phyloP scores from a whole-genome alignment of 805 yeast species.

The Wickerhamiella alocasiicola region DNA sequence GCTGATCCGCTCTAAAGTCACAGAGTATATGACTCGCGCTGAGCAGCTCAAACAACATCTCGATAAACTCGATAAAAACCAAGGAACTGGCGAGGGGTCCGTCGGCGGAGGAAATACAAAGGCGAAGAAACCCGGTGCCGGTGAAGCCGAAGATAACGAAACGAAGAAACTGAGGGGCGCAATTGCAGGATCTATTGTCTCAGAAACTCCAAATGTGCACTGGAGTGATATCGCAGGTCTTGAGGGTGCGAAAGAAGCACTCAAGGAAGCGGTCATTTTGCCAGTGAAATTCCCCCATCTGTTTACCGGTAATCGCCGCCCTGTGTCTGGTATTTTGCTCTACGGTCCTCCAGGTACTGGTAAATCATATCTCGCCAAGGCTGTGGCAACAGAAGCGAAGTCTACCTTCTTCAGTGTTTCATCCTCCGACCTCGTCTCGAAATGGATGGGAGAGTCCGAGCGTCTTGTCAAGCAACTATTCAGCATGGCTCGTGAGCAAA shows the following conservation, averaged over 20 bases:
- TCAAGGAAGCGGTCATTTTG: constrained; percentile 91
- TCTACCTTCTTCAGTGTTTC: constrained; percentile 93
- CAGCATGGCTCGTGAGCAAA: constrained; percentile 90
- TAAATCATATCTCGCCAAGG: constrained; percentile 91
- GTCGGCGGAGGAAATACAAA: constrained; percentile 44
- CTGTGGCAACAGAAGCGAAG: constrained; percentile 97
- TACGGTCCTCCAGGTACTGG: constrained; percentile 98
- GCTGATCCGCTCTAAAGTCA: constrained; percentile 72
- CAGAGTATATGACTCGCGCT: constrained; percentile 84
- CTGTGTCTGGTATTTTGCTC: constrained; percentile 76
- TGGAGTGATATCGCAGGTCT: constrained; percentile 97
- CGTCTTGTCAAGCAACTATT: constrained; percentile 90
- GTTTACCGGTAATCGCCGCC: constrained; percentile 88
- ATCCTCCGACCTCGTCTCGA: constrained; percentile 90
- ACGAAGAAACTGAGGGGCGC: constrained; percentile 85
- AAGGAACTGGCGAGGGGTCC: constrained; percentile 39
- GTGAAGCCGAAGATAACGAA: constrained; percentile 58
- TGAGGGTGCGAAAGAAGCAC: constrained; percentile 88
- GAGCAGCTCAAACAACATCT: constrained; percentile 86
- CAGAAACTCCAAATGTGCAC: constrained; percentile 81
- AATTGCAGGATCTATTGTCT: constrained; percentile 75
- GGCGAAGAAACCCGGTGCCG: constrained; percentile 34
- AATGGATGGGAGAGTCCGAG: constrained; percentile 99
- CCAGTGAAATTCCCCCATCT: constrained; percentile 95
- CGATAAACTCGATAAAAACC: constrained; percentile 41